A percentile compares a stretch with the other conserved stretches of the same genome.
Evolutionary conservation across 2,329 filamentous ascomycete genomes (phyloP).

Genomic region (Colletotrichum navitas): DNA sequence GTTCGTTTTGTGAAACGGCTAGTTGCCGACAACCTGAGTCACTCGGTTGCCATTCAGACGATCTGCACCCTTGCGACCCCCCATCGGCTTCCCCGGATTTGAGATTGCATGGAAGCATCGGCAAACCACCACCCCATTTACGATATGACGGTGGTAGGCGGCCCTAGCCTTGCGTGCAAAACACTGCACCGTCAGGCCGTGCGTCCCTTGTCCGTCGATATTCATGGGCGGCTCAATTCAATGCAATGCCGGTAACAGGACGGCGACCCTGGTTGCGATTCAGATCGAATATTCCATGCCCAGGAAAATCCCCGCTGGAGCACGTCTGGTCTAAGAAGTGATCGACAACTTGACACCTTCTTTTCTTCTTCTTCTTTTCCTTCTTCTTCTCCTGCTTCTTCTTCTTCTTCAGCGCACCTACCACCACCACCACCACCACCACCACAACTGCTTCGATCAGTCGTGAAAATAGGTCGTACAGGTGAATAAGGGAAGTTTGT

Average conservation of each 20-base stretch:
- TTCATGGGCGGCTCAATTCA: not conserved
- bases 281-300: slow-evolving; percentile 4
- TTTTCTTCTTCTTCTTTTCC: not conserved
- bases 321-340: not conserved
- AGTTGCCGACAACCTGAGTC: not conserved
- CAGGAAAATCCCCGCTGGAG: not conserved
- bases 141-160: not conserved
- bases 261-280: slow-evolving; percentile 2
- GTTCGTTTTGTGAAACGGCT: not conserved
- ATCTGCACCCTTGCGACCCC: not conserved
- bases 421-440: not conserved
- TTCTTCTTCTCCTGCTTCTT: not conserved
- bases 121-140: not conserved
- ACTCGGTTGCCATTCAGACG: not conserved
- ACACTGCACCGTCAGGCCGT: not conserved
- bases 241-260: slow-evolving; percentile 10
- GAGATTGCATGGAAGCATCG: not conserved
- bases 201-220: not conserved
- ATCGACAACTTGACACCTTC: not conserved
- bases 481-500: not conserved
- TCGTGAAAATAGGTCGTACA: not conserved
- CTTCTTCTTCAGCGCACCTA: slow-evolving; percentile 1
- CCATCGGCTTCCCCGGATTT: slow-evolving; percentile 21
- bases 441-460: not conserved
- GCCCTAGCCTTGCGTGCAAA: not conserved